Base-by-base conservation (phyloP, 2,329 filamentous ascomycete species). In the Cordyceps fumosorosea region DNA sequence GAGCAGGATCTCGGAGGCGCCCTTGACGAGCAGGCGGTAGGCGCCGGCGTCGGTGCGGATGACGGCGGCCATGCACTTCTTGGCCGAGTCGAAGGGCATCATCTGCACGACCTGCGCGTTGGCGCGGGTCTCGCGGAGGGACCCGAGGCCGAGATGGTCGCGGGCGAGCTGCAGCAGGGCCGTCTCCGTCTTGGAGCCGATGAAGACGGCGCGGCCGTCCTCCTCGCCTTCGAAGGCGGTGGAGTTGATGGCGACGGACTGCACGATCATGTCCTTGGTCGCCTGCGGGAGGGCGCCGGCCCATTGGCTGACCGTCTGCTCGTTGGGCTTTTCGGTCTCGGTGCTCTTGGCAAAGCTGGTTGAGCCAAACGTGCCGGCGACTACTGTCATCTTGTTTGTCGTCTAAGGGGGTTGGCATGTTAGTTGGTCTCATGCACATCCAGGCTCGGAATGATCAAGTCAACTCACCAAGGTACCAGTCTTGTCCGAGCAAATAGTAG, bases 311-410 rank as follows among this genome's bases (percentile, higher is more conserved):
- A 56, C 51, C 10, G 61, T 64, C 45, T 65, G 57, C 42, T 60
- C 63, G 40, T 64, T 57, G 59, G 60, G 64, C 51, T 70, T 69
- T 37, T 69, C 69, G 37, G 71, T 67, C 0, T 72, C 69, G 2
- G 66, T 40, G 32, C 20, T 16, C 53, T 71, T 71, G 16, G 67
- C 14, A 59, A 80, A 80, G 61, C 69, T 73, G 26, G 68, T 69
- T 29, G 70, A 73, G 14, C 87, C 87, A 44, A 89, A 74, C 2
- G 86, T 85, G 37, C 87, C 87, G 48, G 88, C 85, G 53, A 91
- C 88, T 4, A 91, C 87, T 0, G 86, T 88, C 87, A 89, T 89
- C 71, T 87, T 87, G 69, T 89, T 89, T 63, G 89, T 86, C 0
- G 74, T 76, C 59, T 62, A 26, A 5, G 6, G 12, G n/a, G 26